A percentile compares a stretch with the other conserved stretches of the same genome.
phyloP scores from a whole-genome alignment of 345 rosid genomes.

The Salix purpurea region DNA sequence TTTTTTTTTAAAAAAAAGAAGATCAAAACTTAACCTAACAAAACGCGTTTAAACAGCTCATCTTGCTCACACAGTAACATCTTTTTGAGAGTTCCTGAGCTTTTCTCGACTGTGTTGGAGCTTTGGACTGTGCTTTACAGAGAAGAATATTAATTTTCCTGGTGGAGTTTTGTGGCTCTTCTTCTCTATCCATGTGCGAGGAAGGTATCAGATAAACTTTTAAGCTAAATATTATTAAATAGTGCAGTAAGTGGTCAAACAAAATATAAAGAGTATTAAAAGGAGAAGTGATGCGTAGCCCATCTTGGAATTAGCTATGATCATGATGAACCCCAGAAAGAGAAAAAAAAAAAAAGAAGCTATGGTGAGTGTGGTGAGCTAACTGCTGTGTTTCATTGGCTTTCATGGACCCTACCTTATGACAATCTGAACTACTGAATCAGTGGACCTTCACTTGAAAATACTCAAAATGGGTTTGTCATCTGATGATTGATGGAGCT shows the following conservation, averaged over 20 bases:
- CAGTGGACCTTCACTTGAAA: slow-evolving; percentile 12
- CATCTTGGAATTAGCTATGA: slow-evolving; percentile 21
- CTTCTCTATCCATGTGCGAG: slow-evolving; percentile 27
- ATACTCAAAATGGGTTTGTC: background rate
- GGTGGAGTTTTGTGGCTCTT: slow-evolving; percentile 5
- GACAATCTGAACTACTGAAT: slow-evolving; percentile 20
- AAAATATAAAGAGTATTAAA: slow-evolving; percentile 17
- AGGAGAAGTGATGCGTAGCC: slow-evolving; percentile 17
- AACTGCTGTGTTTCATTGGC: slow-evolving; percentile 12
- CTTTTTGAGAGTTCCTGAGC: background rate
- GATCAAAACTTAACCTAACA: background rate
- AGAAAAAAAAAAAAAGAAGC: slow-evolving; percentile 6
- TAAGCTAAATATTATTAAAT: slow-evolving; percentile 12
- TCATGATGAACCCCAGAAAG: background rate
- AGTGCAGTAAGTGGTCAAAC: slow-evolving; percentile 22
- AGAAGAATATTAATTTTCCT: slow-evolving; percentile 8
- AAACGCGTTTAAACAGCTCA: background rate
- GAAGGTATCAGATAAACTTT: slow-evolving; percentile 7
- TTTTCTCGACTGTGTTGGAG: no score
- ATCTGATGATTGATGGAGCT: background rate
- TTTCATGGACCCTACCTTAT: slow-evolving; percentile 21
- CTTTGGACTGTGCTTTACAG: slow-evolving; percentile 17
- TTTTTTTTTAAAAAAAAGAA: background rate
- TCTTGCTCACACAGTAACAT: background rate
- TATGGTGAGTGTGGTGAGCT: slow-evolving; percentile 9